Percentiles rank a stretch among this genome's conserved stretches.
Conservation (phyloP, 345 rosid species). For the Corchorus olitorius region DNA sequence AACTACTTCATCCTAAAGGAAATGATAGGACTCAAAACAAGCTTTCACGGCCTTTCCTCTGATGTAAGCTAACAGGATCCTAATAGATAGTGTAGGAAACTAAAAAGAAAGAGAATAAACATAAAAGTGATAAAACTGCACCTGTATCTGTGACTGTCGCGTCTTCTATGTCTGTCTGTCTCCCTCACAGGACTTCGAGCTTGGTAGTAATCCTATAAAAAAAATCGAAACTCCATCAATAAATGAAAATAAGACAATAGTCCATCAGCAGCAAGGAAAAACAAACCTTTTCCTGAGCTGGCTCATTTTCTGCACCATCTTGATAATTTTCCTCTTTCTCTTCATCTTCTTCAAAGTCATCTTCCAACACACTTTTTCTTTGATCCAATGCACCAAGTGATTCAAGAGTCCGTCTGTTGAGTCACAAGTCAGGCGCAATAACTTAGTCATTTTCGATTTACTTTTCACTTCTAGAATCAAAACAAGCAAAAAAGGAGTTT, state of each 20-base stretch:
- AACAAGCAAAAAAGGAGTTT: not conserved
- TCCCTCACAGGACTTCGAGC: conserved; percentile 81
- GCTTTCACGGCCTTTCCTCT: no score
- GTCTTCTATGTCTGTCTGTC: conserved; percentile 78
- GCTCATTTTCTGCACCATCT: conserved; percentile 23
- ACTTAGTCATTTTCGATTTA: not conserved
- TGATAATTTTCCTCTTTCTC: conserved; percentile 79
- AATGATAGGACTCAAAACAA: not conserved
- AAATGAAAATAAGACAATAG: not conserved
- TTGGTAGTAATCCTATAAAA: conserved; percentile 68
- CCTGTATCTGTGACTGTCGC: conserved; percentile 78
- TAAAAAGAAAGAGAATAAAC: not conserved
- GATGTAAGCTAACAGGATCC: not conserved
- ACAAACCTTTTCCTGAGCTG: conserved; percentile 51
- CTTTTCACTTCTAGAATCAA: not conserved
- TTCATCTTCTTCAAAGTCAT: conserved; percentile 97
- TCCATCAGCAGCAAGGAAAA: not conserved
- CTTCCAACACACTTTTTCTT: conserved; percentile 90
- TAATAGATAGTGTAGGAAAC: not conserved
- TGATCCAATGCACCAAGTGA: conserved; percentile 59
- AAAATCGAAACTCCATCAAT: conserved; percentile 12
- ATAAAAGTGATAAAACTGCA: conserved; percentile 17
- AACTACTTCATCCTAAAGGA: not conserved
- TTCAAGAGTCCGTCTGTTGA: conserved; percentile 57
- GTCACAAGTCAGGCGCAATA: not conserved